Evolutionary conservation across 2,329 filamentous ascomycete genomes (phyloP), one percentile per base, ranked within the genome.

Genomic region (Alternaria alternata): DNA sequence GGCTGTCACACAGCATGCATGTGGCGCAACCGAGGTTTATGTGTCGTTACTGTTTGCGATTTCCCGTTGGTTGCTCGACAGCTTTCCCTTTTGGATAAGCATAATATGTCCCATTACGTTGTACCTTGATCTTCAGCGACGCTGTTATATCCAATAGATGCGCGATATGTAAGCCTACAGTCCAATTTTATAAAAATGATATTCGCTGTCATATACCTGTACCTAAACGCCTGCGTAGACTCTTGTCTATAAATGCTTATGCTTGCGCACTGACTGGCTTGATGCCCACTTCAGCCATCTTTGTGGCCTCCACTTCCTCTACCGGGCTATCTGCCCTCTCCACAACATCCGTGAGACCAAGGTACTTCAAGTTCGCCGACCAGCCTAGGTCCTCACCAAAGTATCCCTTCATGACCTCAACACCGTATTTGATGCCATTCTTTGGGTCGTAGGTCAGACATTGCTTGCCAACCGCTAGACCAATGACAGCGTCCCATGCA

Each of bases 401-500:
- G 72, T 89, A 89, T 5, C 79, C 76, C 65, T 86, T 75, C 82
- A 88, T 84, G 12, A 90, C 81, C 51, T 91, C 87, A 61, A 87
- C 85, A 0, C 90, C 89, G 42, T 81, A 83, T 26, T 81, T 81
- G 43, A 87, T 86, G 0, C 89, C 89, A 1, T 79, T 81, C 0
- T 82, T 82, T 0, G 86, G 83, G 44, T 84, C 85, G 67, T 88
- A 92, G 1, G 86, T 85, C 1, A 93, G 82, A 1, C 88, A 90
- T 69, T 88, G 87, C 75, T 88, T 89, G 34, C 91, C 91, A 2
- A 93, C 83, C 0, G 90, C 90, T 3, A 93, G 78, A 0, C 88
- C 89, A 63, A 94, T 93, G 9, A 89, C 82, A 51, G 86, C 82
- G 1, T 78, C 77, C 12, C 74, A 79, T 3, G 71, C 68, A 1